These are phyloP conservation scores for Neurospora africana DNA, from an alignment of 495 filamentous ascomycete genomes.

Conservation along the genomic window DNA sequence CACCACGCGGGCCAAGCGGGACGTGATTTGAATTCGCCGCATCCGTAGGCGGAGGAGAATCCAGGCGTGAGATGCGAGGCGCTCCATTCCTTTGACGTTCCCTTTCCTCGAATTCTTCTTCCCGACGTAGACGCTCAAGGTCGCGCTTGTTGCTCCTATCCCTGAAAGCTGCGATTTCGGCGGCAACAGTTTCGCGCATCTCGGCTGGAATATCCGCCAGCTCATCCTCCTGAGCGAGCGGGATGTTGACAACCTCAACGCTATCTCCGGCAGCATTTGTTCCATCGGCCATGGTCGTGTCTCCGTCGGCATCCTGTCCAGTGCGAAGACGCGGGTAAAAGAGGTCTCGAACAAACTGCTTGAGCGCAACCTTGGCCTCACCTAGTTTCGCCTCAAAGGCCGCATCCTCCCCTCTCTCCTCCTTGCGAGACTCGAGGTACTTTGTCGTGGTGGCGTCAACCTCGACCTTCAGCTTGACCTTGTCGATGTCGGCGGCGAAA, in stretches of 20 bases:
- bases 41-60: conserved; percentile 58
- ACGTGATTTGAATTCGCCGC: conserved; percentile 52
- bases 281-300: conserved; percentile 56
- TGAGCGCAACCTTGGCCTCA: conserved; percentile 51
- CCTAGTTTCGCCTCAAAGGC: conserved; percentile 58
- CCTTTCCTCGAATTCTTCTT: conserved; percentile 86
- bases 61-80: conserved; percentile 53
- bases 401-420: conserved; percentile 52
- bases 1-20: conserved; percentile 71
- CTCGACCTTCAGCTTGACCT: conserved; percentile 59
- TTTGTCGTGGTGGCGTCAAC: conserved; percentile 72
- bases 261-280: conserved; percentile 46
- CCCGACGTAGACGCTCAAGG: conserved; percentile 70
- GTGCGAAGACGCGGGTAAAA: conserved; percentile 54
- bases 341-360: conserved; percentile 56
- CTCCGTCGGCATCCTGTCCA: conserved; percentile 49
- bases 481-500: conserved; percentile 53
- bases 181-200: conserved; percentile 92
- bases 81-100: conserved; percentile 66
- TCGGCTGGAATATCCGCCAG: conserved; percentile 91
- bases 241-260: conserved; percentile 83
- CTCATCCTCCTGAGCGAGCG: conserved; percentile 83
- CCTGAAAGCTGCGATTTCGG: conserved; percentile 88
- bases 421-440: conserved; percentile 72
- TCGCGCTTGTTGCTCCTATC: conserved; percentile 81